Conservation (phyloP, 768 basidiomycete genomes). For the Agrocybe chaxingu region DNA sequence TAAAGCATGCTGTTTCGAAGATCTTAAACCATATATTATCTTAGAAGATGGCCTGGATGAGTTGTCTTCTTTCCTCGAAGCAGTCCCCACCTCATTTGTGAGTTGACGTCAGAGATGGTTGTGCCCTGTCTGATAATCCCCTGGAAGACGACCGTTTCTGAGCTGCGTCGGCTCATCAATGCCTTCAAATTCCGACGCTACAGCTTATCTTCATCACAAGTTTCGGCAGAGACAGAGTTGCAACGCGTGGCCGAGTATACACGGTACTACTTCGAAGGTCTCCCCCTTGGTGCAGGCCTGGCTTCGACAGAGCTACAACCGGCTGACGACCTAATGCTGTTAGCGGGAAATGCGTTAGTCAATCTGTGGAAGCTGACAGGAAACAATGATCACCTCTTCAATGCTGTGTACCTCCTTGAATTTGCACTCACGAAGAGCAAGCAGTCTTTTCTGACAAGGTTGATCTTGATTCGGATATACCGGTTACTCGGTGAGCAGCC, state of each 20-base stretch:
- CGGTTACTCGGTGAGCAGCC: conserved; percentile 64
- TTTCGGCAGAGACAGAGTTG: conserved; percentile 56
- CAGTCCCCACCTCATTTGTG: conserved; percentile 47
- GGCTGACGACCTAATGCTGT: conserved; percentile 78
- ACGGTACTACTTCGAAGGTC: conserved; percentile 60
- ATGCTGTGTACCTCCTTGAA: conserved; percentile 66
- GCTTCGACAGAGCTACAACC: conserved; percentile 81
- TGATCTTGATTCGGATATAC: conserved; percentile 79
- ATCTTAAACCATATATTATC: conserved; percentile 64
- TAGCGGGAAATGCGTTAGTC: conserved; percentile 68
- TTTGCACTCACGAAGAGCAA: conserved; percentile 70
- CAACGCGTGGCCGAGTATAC: conserved; percentile 49
- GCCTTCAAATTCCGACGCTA: conserved; percentile 71
- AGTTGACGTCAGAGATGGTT: conserved; percentile 15
- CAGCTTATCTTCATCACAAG: conserved; percentile 43
- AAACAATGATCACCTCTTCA: conserved; percentile 58
- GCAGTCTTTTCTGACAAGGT: conserved; percentile 73
- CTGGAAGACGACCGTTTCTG: conserved; percentile 44
- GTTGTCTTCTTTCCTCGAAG: conserved; percentile 55
- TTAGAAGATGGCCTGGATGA: conserved; percentile 44
- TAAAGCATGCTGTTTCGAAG: conserved; percentile 87
- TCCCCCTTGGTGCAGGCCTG: conserved; percentile 64
- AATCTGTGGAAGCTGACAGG: conserved; percentile 56
- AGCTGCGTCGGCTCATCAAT: conserved; percentile 70
- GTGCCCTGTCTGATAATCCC: neutral